Percentiles rank a stretch among this genome's conserved stretches.
These are phyloP conservation scores for apple (Malus domestica) DNA, from an alignment of 306 rosid species.

Conservation along the genomic window DNA sequence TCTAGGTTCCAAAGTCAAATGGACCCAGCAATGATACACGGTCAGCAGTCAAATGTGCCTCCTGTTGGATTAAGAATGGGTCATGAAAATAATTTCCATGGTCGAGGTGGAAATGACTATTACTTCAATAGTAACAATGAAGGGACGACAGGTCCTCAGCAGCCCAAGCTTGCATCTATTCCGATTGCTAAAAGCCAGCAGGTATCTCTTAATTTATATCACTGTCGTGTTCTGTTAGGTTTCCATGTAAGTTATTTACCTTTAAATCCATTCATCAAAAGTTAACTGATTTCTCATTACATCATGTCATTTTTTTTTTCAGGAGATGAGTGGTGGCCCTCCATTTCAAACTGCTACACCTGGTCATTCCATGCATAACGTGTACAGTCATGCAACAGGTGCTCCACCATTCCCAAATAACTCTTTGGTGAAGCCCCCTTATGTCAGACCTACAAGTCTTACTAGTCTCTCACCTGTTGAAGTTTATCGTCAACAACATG, in stretches of 20 bases:
- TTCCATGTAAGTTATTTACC: background rate
- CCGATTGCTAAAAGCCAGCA: constrained; percentile 64
- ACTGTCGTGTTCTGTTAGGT: background rate
- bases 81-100: constrained; percentile 46
- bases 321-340: constrained; percentile 60
- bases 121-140: constrained; percentile 58
- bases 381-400: constrained; percentile 49
- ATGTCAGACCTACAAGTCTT: constrained; percentile 46
- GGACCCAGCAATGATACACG: constrained; percentile 51
- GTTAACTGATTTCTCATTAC: background rate
- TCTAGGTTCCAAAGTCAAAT: constrained; percentile 63
- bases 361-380: constrained; percentile 40
- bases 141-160: constrained; percentile 49
- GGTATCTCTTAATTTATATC: constrained; percentile 29
- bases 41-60: constrained; percentile 59
- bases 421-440: constrained; percentile 53
- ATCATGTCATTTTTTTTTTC: constrained; percentile 16
- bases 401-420: constrained; percentile 53
- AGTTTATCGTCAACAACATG: constrained; percentile 78
- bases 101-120: constrained; percentile 66
- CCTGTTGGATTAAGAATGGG: constrained; percentile 47
- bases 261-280: background rate
- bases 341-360: constrained; percentile 54
- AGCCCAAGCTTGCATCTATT: constrained; percentile 63
- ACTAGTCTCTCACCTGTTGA: constrained; percentile 68